These are phyloP conservation scores for Asterophora lycoperdoides DNA, from an alignment of 768 basidiomycete species.

Conservation along the genomic window DNA sequence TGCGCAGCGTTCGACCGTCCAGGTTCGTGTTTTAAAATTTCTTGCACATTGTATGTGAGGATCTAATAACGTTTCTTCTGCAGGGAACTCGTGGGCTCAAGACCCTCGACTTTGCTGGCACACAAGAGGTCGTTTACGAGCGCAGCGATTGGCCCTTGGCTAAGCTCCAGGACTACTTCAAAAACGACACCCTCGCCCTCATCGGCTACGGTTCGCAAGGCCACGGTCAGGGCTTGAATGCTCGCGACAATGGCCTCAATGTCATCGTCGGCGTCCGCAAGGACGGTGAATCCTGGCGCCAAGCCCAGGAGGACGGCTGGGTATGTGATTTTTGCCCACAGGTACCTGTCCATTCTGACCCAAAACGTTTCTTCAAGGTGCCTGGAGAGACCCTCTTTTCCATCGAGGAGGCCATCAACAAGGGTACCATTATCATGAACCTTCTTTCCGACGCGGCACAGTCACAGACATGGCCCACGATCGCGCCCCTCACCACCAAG, in stretches of 20 bases:
- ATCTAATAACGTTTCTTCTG: constrained; percentile 7
- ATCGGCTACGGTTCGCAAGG: constrained; percentile 99
- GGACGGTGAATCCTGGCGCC: constrained; percentile 94
- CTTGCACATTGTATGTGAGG: constrained; percentile 2
- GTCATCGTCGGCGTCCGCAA: constrained; percentile 98
- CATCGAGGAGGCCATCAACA: constrained; percentile 95
- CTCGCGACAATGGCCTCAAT: constrained; percentile 97
- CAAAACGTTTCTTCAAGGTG: constrained; percentile 44
- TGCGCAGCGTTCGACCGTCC: constrained; percentile 27
- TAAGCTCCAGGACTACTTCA: constrained; percentile 99
- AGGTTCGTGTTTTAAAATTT: constrained; percentile 24
- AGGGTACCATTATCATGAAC: constrained; percentile 99
- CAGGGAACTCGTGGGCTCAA: constrained; percentile 78
- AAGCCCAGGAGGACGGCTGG: constrained; percentile 96
- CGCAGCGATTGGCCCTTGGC: constrained; percentile 96
- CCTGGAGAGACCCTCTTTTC: constrained; percentile 97
- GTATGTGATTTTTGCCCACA: constrained; percentile 32
- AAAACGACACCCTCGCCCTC: constrained; percentile 97
- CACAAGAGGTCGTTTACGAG: constrained; percentile 91
- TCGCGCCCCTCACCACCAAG: constrained; percentile 96
- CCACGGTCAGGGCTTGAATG: constrained; percentile 97
- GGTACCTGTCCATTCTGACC: not conserved
- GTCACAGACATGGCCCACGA: constrained; percentile 85
- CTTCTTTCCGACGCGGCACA: constrained; percentile 99
- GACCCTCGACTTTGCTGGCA: constrained; percentile 95